Conservation (phyloP, 1,284 basidiomycete genomes). For the Trichosporon asahii region DNA sequence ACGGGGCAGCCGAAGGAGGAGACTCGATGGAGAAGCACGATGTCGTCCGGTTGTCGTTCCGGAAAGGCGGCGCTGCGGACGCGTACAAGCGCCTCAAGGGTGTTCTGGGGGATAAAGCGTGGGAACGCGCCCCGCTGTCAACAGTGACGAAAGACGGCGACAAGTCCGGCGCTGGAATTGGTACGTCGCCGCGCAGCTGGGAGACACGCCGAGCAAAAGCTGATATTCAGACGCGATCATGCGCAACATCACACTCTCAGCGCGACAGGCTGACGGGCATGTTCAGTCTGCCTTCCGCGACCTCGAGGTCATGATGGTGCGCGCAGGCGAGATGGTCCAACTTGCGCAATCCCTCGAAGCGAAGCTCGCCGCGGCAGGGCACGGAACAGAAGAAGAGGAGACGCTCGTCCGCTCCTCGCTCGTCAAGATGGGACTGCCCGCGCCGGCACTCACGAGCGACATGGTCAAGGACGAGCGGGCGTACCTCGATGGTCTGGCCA, state of each 20-base stretch:
- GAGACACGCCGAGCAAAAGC: no score
- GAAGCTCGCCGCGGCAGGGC: constrained; percentile 55
- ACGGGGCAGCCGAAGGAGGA: neutral
- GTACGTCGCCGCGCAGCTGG: no score
- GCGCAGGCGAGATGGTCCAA: constrained; percentile 88
- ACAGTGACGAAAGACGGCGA: constrained; percentile 1
- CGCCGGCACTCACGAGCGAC: constrained; percentile 76
- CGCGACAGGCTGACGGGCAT: constrained; percentile 62
- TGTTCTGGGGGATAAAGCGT: constrained; percentile 71
- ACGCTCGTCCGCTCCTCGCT: constrained; percentile 84
- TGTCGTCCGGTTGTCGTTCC: constrained; percentile 66
- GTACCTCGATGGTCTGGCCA: constrained; percentile 78
- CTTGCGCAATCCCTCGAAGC: constrained; percentile 84
- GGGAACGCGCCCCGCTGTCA: constrained; percentile 55
- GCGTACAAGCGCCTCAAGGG: constrained; percentile 79
- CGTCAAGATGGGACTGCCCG: constrained; percentile 72
- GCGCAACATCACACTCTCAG: constrained; percentile 65
- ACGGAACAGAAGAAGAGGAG: constrained; percentile 67
- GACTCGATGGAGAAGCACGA: constrained; percentile 57
- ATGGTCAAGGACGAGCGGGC: constrained; percentile 79
- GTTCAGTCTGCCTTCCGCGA: constrained; percentile 81
- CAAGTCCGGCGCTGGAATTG: constrained; percentile 31
- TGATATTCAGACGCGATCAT: constrained; percentile 68
- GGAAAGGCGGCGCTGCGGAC: constrained; percentile 80
- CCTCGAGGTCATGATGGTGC: constrained; percentile 84